A percentile compares a stretch with the other conserved stretches of the same genome.
Conservation (phyloP, 1,284 basidiomycete genomes). For the Cystobasidium pallidum region DNA sequence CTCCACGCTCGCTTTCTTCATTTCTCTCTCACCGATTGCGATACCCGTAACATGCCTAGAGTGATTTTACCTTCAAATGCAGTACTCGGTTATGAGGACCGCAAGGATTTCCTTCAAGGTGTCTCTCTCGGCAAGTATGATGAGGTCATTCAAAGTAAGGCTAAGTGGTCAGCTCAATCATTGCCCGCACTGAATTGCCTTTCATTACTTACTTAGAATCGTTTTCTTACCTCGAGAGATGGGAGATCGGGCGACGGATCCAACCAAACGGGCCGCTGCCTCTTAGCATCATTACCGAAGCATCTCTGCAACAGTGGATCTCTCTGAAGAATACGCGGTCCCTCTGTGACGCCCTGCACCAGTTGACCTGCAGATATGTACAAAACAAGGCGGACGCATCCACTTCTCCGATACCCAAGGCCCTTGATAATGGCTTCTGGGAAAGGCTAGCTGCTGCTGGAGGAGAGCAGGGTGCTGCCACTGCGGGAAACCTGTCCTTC, state of each 20-base stretch:
- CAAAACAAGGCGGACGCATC: background rate
- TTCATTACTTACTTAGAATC: background rate
- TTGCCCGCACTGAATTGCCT: too few species aligned
- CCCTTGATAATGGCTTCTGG: background rate
- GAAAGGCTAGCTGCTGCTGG: background rate
- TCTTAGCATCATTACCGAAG: background rate
- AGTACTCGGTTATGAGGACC: background rate
- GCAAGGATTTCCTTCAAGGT: background rate
- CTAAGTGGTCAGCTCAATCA: too few species aligned
- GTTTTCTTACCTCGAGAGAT: slow-evolving; percentile 13
- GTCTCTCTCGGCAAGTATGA: background rate
- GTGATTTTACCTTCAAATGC: background rate
- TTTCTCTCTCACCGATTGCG: background rate
- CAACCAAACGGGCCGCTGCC: slow-evolving; percentile 11
- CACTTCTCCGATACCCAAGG: background rate
- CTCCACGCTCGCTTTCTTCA: background rate
- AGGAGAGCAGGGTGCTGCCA: slow-evolving; percentile 11
- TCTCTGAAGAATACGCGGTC: background rate
- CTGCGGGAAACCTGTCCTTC: slow-evolving; percentile 1
- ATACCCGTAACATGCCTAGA: background rate
- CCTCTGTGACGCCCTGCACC: background rate
- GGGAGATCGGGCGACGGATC: slow-evolving; percentile 12
- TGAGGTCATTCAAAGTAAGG: background rate
- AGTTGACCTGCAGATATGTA: background rate
- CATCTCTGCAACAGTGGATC: background rate